Evolutionary conservation across 75 land plant species (phyloP), one percentile per base, ranked within the genome.

Genomic region (Adiantum capillusveneris): DNA sequence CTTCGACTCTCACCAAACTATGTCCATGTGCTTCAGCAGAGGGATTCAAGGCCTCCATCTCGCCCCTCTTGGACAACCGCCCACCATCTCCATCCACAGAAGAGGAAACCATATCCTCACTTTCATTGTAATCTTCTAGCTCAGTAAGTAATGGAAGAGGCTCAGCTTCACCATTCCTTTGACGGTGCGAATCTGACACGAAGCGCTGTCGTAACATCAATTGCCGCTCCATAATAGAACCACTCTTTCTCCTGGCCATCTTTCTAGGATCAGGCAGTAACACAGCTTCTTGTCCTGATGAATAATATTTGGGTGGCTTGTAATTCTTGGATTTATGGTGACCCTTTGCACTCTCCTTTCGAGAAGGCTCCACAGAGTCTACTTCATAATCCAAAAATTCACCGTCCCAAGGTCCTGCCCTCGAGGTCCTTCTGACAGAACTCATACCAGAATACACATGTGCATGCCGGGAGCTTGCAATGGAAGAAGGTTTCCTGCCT

Each of bases 61-160:
- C 21, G 5, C 21, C 49, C 3, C 17, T 6, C 17, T 46, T 46
- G 3, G 49, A 17, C 21, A 46, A 7, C 49, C 49, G 5, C 5
- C 49, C 21, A 53, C 55, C 25, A 53, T 53, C 55, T 12, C 29
- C 55, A 25, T 24, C 28, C 13, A 53, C 2, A 11, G 55, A 53
- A 1, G 55, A 11, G 18, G 6, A 2, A 24, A 7, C 2, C 21
- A 12, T 1, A 13, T 26, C 55, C 21, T 26, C 29, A 26, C 29
- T 3, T 2, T 26, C 55, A 3, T 17, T 46, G 17, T 46, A 46
- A 46, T 53, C 55, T 12, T 53, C 55, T 25, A 53, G 55, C 55
- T 53, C 55, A 5, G 25, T 53, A 2, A 25, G 55, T 5, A 53
- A 25, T 2, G 55, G 55, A 14, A 25, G 55, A 53, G 55, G 55